These are phyloP conservation scores for Macaranga tanarius DNA, from an alignment of 441 rosid species.

Conservation along the genomic window DNA sequence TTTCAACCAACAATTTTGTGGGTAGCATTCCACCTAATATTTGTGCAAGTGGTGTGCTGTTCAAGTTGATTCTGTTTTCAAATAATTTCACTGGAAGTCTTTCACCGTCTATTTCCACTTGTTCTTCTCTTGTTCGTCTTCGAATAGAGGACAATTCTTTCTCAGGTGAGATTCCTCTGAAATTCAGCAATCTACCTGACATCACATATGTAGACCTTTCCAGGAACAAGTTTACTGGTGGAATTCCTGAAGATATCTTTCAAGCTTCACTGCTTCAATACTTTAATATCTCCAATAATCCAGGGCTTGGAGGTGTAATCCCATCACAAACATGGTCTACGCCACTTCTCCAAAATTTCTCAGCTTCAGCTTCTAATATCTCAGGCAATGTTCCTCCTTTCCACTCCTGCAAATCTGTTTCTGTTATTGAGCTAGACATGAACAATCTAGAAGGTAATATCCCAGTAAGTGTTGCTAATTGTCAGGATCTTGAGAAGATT, in stretches of 20 bases:
- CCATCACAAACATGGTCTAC: constrained; percentile 61
- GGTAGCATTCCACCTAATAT: constrained; percentile 74
- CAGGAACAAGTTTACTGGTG: constrained; percentile 70
- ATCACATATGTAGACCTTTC: constrained; percentile 77
- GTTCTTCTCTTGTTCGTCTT: constrained; percentile 79
- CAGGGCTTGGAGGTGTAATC: constrained; percentile 58
- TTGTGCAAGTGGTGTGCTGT: constrained; percentile 65
- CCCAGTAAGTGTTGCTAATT: constrained; percentile 53
- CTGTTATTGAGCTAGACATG: constrained; percentile 55
- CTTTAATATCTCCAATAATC: constrained; percentile 73
- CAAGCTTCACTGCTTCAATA: constrained; percentile 61
- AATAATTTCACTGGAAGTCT: constrained; percentile 66
- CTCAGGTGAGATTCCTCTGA: constrained; percentile 74
- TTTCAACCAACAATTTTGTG: constrained; percentile 71
- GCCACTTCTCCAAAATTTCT: constrained; percentile 72
- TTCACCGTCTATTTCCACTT: constrained; percentile 61
- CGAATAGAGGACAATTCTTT: constrained; percentile 83
- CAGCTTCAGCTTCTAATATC: constrained; percentile 65
- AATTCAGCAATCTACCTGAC: constrained; percentile 55
- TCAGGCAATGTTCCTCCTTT: constrained; percentile 63
- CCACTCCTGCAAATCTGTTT: constrained; percentile 54
- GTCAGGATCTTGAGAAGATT: constrained; percentile 49
- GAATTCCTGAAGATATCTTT: constrained; percentile 60
- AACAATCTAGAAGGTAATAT: constrained; percentile 58
- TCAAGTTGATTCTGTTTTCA: constrained; percentile 79